Percentiles rank a stretch among this genome's conserved stretches.
Evolutionary conservation across 116 monocot species (phyloP).

Genomic region (Cymodocea nodosa): DNA sequence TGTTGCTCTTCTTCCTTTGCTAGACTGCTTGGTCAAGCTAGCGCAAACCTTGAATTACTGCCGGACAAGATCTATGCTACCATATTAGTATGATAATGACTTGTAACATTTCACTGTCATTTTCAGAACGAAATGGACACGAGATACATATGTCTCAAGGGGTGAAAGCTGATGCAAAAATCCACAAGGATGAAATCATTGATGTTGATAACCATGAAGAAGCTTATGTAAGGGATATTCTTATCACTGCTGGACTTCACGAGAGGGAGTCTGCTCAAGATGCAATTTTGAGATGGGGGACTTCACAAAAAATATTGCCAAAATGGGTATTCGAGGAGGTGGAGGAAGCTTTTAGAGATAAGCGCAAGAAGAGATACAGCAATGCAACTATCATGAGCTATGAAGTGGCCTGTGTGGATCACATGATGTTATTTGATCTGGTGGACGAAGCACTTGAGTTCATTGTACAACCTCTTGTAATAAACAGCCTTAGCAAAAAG

Average conservation of each 20-base stretch:
- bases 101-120: too few relatives aligned
- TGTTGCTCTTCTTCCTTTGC: too few relatives aligned
- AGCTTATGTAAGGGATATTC: slow-evolving; percentile 45
- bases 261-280: slow-evolving; percentile 9
- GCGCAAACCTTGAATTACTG: too few relatives aligned
- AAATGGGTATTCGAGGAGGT: slow-evolving; percentile 44
- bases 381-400: background rate
- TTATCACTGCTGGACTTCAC: slow-evolving; percentile 33
- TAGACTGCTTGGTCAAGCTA: too few relatives aligned
- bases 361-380: background rate
- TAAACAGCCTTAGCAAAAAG: slow-evolving; percentile 7
- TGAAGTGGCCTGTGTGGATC: slow-evolving; percentile 7
- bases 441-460: slow-evolving; percentile 40
- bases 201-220: slow-evolving; percentile 21
- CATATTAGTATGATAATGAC: too few relatives aligned
- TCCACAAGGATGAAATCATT: slow-evolving; percentile 11
- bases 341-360: slow-evolving; percentile 26
- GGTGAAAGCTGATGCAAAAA: slow-evolving; percentile 7
- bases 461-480: slow-evolving; percentile 2
- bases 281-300: slow-evolving; percentile 19
- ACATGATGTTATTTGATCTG: slow-evolving; percentile 47
- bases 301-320: slow-evolving; percentile 26
- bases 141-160: slow-evolving; percentile 19
- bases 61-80: too few relatives aligned
- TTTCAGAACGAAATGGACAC: slow-evolving; percentile 5